Evolutionary conservation across 352 stramenopile genomes (phyloP), one percentile per base, ranked within the genome.

Genomic region (Phytophthora podocarpi): DNA sequence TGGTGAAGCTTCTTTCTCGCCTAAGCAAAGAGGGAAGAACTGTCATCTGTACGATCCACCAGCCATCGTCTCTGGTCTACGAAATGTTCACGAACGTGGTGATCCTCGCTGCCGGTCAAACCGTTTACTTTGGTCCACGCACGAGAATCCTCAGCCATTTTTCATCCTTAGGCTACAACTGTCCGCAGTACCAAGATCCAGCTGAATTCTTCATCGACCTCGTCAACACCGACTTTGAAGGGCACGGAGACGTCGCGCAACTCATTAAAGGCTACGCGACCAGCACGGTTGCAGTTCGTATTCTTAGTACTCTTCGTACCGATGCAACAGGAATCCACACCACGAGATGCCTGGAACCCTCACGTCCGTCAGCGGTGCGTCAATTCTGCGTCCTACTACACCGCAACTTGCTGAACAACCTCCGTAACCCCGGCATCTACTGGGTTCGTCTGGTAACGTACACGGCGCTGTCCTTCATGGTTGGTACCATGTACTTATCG

Each of bases 111-210:
- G 67, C 61, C n/a, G 95, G 94, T 15, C 69, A 95, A 59, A 87
- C 82, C 10, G 68, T 98, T 20, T 98, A 95, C 68, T 97, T 95
- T 57, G 92, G 93, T 5, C 74, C 84, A 2, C 70, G 95, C 8
- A 57, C 37, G 23, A 57, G 48, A 36, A 63, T 58, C n/a, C 39
- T 63, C 40, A 12, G 3, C 28, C 75, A 92, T 51, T 89, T 92
- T 28, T 61, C 62, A 4, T 56, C 50, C 9, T 30, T 83, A 1
- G 73, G 81, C 4, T 86, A 82, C 57, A 37, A 64, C 20, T 90
- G 81, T 32, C 79, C 76, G 6, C 70, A 72, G 39, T 87, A 87
- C 58, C 78, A 73, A 39, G 85, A 88, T 61, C 80, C 78, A 8
- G 74, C 59, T 21, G 80, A 87, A 55, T 87, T 80, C 45, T 85